A percentile compares a stretch with the other conserved stretches of the same genome.
These are phyloP conservation scores for Thermothelomyces thermophilus DNA, from an alignment of 2,329 filamentous ascomycete genomes.

Conservation along the genomic window DNA sequence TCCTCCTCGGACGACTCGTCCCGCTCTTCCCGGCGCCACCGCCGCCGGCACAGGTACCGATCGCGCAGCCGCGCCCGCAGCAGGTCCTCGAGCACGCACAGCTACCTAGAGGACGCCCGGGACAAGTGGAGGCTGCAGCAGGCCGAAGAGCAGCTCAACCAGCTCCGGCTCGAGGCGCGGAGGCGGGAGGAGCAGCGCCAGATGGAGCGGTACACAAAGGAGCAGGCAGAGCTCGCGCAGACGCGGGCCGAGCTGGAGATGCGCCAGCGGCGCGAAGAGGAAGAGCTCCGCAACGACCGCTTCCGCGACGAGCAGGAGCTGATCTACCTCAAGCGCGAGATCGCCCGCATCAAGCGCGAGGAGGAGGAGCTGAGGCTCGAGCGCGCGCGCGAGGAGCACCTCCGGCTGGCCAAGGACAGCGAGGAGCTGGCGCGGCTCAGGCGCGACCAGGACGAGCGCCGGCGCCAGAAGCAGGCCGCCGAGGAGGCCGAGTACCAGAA, in stretches of 20 bases:
- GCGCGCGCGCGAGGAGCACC: conserved; percentile 32
- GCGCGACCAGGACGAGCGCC: conserved; percentile 22
- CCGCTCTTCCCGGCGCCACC: conserved; percentile 28
- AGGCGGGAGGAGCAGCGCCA: conserved; percentile 33
- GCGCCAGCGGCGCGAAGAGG: conserved; percentile 15
- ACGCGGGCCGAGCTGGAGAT: conserved; percentile 14
- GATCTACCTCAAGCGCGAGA: conserved; percentile 11
- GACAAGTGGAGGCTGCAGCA: conserved; percentile 29
- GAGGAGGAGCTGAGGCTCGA: conserved; percentile 32
- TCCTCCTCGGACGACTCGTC: conserved; percentile 37
- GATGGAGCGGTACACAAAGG: conserved; percentile 25
- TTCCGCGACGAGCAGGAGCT: conserved; percentile 19
- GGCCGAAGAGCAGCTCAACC: conserved; percentile 40
- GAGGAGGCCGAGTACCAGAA: conserved; percentile 29
- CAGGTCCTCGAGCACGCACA: conserved; percentile 25
- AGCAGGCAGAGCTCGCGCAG: conserved; percentile 9
- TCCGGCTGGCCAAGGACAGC: conserved; percentile 45
- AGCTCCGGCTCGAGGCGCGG: conserved; percentile 36
- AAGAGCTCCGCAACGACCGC: conserved; percentile 13
- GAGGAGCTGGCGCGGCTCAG: conserved; percentile 43
- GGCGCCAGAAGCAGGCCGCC: conserved; percentile 17
- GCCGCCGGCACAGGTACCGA: conserved; percentile 29
- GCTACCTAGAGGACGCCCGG: conserved; percentile 30
- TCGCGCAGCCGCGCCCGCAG: conserved; percentile 30
- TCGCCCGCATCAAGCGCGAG: conserved; percentile 12